Evolutionary conservation across 2,329 filamentous ascomycete species (phyloP), one percentile per base, ranked within the genome.

Genomic region (Fusarium denticulatum): DNA sequence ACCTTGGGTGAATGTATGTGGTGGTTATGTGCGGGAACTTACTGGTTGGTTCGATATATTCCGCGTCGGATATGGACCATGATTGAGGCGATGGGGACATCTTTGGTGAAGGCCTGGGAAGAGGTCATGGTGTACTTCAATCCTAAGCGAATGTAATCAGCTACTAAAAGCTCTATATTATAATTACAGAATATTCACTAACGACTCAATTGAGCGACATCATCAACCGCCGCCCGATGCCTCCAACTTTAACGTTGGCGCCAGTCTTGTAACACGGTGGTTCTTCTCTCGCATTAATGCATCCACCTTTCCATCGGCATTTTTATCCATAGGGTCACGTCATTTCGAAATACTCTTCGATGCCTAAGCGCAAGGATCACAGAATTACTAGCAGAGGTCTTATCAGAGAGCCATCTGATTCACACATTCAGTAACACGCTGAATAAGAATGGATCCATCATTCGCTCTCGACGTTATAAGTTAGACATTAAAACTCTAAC

Each of bases 91-190:
- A 55, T 83, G 22, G 81, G 79, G 7, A 71, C 69, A 4, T 81
- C 79, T 5, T 36, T 82, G 5, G 71, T 67, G 0, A 81, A 80
- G 59, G 82, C 73, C 1, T 79, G 78, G 26, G 74, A 82, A 46
- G 83, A 85, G 72, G 50, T 82, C 11, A 72, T 81, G 71, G 80
- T 84, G 4, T 83, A 77, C 73, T 42, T 82, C 15, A 75, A 84
- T 47, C 83, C 83, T 2, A 85, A 85, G 78, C 64, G 71, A 39
- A 72, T 75, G 71, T 78, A n/a, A 59, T 32, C 6, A 12, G 32
- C 16, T 26, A 24, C 14, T 13, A 28, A 39, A 9, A 12, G 15
- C n/a, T 18, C 16, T 30, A 39, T 18, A 34, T 11, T 46, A 14
- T 36, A n/a, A 34, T 34, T 18, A 8, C 3, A 47, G 5, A 6